phyloP scores from a whole-genome alignment of 2,329 filamentous ascomycete species.

The Teratosphaeriaceae sp. region DNA sequence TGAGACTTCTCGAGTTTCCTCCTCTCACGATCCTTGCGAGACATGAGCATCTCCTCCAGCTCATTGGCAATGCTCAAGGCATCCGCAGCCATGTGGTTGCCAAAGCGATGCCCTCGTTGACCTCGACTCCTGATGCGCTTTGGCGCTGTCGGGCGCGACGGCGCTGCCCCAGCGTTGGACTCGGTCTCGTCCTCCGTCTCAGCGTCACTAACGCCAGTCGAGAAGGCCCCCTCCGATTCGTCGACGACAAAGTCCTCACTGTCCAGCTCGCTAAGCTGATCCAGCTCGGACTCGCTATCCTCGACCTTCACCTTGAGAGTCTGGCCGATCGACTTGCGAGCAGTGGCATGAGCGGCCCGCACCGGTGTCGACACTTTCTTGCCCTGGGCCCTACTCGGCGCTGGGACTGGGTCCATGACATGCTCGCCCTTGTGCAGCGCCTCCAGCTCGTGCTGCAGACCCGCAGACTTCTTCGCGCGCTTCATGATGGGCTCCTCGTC shows the following conservation, averaged over 20 bases:
- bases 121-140: constrained; percentile 7
- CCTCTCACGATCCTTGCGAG: constrained; percentile 45
- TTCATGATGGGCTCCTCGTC: constrained; percentile 13
- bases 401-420: constrained; percentile 2
- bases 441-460: constrained; percentile 7
- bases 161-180: constrained; percentile 12
- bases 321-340: constrained; percentile 23
- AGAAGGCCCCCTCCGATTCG: constrained; percentile 27
- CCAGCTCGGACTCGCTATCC: constrained; percentile 33
- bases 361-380: constrained; percentile 14
- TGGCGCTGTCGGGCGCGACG: constrained; percentile 3
- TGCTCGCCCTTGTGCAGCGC: constrained; percentile 13
- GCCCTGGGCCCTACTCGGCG: constrained; percentile 9
- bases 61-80: constrained; percentile 12
- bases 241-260: constrained; percentile 22
- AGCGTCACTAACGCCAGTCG: constrained; percentile 24
- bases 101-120: constrained; percentile 15
- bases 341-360: constrained; percentile 17
- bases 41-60: constrained; percentile 16
- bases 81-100: constrained; percentile 17
- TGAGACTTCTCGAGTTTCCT: constrained; percentile 67
- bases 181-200: constrained; percentile 22
- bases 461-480: constrained; percentile 2
- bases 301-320: constrained; percentile 23
- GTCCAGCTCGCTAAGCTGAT: constrained; percentile 28